Evolutionary conservation across 208 protist species (phyloP).

Genomic region (Strigomonas galati): DNA sequence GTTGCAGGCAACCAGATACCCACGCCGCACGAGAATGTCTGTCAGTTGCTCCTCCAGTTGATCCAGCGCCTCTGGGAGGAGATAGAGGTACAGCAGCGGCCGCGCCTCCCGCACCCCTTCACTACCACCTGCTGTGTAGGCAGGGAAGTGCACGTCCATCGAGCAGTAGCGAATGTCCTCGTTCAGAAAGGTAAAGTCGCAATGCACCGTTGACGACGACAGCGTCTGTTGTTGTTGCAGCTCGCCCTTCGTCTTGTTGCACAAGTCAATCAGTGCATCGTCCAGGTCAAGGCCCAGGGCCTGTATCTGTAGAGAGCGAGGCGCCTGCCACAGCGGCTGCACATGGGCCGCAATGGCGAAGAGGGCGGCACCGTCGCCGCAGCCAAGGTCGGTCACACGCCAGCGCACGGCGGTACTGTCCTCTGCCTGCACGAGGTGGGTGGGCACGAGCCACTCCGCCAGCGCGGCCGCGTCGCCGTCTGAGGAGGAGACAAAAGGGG

Average conservation of each 20-base stretch:
- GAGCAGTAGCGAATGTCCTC: constrained; percentile 6
- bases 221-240: neutral
- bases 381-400: constrained; percentile 60
- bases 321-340: constrained; percentile 18
- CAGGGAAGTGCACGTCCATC: constrained; percentile 23
- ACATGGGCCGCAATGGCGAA: constrained; percentile 26
- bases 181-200: constrained; percentile 3
- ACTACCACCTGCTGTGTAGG: constrained; percentile 2
- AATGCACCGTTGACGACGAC: neutral
- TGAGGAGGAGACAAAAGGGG: constrained; percentile 58
- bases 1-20: constrained; percentile 56
- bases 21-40: constrained; percentile 28
- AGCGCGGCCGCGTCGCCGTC: constrained; percentile 29
- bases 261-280: constrained; percentile 33
- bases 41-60: constrained; percentile 38
- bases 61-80: constrained; percentile 60
- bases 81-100: constrained; percentile 60
- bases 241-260: constrained; percentile 15
- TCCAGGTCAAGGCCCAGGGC: constrained; percentile 64
- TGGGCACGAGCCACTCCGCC: constrained; percentile 29
- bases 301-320: constrained; percentile 8
- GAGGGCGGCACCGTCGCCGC: constrained; percentile 56
- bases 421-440: constrained; percentile 12
- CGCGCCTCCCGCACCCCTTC: constrained; percentile 1
- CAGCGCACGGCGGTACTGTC: constrained; percentile 15